Conservation (phyloP, 1,139 yeast species). For the Diutina sp. region DNA sequence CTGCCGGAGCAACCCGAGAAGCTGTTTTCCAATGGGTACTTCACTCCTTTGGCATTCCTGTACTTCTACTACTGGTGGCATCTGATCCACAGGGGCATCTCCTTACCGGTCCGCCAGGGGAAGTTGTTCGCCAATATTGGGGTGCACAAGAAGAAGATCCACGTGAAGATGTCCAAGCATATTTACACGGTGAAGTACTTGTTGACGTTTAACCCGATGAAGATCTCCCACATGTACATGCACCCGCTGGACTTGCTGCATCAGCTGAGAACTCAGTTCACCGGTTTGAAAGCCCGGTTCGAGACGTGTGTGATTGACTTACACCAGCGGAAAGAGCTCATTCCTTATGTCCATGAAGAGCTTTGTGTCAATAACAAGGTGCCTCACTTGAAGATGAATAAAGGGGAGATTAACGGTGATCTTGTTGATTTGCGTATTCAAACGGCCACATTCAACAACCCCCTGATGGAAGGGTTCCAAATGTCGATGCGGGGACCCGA, state of each 20-base stretch:
- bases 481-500: not conserved
- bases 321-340: constrained; percentile 73
- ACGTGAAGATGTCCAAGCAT: constrained; percentile 63
- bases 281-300: constrained; percentile 71
- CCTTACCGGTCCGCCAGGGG: constrained; percentile 71
- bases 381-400: constrained; percentile 54
- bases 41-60: constrained; percentile 55
- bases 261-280: constrained; percentile 9
- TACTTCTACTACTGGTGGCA: constrained; percentile 83
- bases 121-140: constrained; percentile 32
- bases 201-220: constrained; percentile 60
- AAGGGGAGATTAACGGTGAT: constrained; percentile 64
- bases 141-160: constrained; percentile 16
- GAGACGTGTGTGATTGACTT: constrained; percentile 59
- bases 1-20: constrained; percentile 10
- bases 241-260: constrained; percentile 1
- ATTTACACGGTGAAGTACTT: constrained; percentile 73
- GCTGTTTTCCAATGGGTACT: constrained; percentile 58
- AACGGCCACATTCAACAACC: constrained; percentile 53
- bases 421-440: constrained; percentile 65
- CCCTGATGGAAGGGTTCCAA: constrained; percentile 5
- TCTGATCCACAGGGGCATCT: constrained; percentile 53
- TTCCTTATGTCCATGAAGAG: constrained; percentile 42
- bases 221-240: constrained; percentile 40
- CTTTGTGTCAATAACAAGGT: constrained; percentile 39